These are phyloP conservation scores for Raddia guianensis DNA, from an alignment of 176 grass and related monocot species.

Conservation along the genomic window DNA sequence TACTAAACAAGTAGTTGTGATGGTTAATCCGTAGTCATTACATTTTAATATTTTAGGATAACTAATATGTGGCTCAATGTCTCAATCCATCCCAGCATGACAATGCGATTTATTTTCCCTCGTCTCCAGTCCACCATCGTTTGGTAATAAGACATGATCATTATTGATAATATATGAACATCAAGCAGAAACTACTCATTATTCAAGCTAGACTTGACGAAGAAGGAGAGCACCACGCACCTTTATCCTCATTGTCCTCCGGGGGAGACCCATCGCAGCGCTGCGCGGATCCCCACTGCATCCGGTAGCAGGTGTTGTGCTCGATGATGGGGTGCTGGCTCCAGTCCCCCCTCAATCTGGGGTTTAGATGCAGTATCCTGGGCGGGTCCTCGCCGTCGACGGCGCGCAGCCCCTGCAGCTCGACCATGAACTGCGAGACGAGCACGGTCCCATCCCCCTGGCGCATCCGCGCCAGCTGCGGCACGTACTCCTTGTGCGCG, in stretches of 20 bases:
- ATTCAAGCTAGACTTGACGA: background rate
- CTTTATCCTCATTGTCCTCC: slow-evolving; percentile 64
- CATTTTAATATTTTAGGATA: background rate
- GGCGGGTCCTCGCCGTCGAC: slow-evolving; percentile 86
- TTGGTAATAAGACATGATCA: background rate
- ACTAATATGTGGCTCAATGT: slow-evolving; percentile 3
- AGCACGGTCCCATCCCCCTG: slow-evolving; percentile 60
- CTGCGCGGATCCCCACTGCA: slow-evolving; percentile 82
- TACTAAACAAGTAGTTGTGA: background rate
- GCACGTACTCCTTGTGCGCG: slow-evolving; percentile 78
- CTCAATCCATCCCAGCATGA: slow-evolving; percentile 7
- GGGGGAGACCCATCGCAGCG: slow-evolving; percentile 69
- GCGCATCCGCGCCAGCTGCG: slow-evolving; percentile 54
- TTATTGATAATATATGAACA: background rate
- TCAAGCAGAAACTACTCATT: background rate
- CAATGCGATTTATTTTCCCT: slow-evolving; percentile 1
- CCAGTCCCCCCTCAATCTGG: slow-evolving; percentile 86
- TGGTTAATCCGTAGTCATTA: background rate
- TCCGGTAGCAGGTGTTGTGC: slow-evolving; percentile 89
- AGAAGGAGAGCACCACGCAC: slow-evolving; percentile 30
- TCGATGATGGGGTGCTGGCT: slow-evolving; percentile 89
- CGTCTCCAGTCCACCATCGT: background rate
- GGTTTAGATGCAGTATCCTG: slow-evolving; percentile 86
- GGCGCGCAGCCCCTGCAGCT: slow-evolving; percentile 80
- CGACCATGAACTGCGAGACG: slow-evolving; percentile 92